Evolutionary conservation across 2,329 filamentous ascomycete species (phyloP).

Genomic region (Claviceps cyperi): DNA sequence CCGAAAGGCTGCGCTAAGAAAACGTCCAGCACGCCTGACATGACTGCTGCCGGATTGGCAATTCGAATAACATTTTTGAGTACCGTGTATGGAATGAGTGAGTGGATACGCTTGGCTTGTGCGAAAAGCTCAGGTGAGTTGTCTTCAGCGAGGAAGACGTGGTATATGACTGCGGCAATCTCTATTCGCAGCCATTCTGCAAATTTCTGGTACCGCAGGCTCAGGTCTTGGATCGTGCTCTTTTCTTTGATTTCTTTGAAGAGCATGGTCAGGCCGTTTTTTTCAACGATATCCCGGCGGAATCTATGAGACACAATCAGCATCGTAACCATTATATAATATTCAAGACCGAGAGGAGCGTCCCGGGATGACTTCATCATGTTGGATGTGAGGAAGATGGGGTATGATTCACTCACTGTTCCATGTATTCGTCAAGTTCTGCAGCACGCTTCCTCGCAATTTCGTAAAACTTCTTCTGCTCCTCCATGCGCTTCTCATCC

Average conservation of each 20-base stretch:
- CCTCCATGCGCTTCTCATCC: conserved; percentile 78
- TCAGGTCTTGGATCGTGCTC: conserved; percentile 72
- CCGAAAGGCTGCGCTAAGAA: conserved; percentile 95
- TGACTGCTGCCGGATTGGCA: conserved; percentile 89
- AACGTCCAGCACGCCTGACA: conserved; percentile 87
- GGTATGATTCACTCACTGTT: conserved; percentile 44
- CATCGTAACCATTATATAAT: background rate
- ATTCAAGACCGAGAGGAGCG: background rate
- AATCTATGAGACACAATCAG: conserved; percentile 30
- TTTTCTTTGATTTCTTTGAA: conserved; percentile 91
- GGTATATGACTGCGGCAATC: conserved; percentile 89
- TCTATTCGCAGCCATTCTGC: conserved; percentile 97
- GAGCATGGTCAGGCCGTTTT: conserved; percentile 76
- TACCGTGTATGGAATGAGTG: conserved; percentile 79
- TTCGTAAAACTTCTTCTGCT: conserved; percentile 90
- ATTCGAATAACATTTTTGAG: conserved; percentile 96
- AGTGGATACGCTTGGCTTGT: conserved; percentile 87
- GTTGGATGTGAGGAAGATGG: background rate
- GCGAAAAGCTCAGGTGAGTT: conserved; percentile 95
- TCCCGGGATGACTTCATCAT: background rate
- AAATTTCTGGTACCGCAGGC: conserved; percentile 93
- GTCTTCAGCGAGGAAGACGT: conserved; percentile 93
- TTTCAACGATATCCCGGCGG: conserved; percentile 51
- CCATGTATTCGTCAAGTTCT: conserved; percentile 96
- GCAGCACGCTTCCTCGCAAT: conserved; percentile 80